Base-by-base conservation (phyloP, 1,139 yeast species). In the Debaryomyces sp. region DNA sequence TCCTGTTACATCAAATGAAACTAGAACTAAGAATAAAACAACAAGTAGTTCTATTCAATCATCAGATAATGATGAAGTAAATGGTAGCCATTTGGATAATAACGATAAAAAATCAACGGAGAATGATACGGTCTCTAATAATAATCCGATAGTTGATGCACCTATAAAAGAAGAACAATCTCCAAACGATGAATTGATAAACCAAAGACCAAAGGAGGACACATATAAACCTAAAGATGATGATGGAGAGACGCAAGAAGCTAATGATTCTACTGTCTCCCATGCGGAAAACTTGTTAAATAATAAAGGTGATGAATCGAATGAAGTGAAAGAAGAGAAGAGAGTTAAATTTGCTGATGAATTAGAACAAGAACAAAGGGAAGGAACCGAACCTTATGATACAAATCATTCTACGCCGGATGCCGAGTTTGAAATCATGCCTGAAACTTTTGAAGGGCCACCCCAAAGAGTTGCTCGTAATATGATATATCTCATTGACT, bases 401-500 rank as follows among this genome's bases (percentile, higher is more conserved):
- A 42, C 46, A 12, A 39, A 29, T n/a, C 24, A 49, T 29, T 48
- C 54, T 9, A 45, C 48, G 13, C 52, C 59, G 17, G 54, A 50
- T 38, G 35, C 47, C 13, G 48, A 44, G 17, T 43, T 40, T 1
- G 51, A 46, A 7, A 54, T 50, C 12, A 55, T 52, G 18, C 55
- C 59, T 15, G 71, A 66, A 38, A 54, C 73, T 0, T 82, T 75
- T 55, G 84, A 84, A 63, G 92, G 94, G 0, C 95, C 95, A 1
- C 62, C 71, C 1, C 89, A 84, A 56, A 72, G 76, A 48, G 81
- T 85, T 1, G 73, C 81, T 1, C 72, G 80, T 35, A 81, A 82
- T 55, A 68, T 68, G 41, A 59, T 86, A 0, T 69, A 75, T 9
- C 65, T 85, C 41, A 67, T 80, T 48, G 78, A 80, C 47, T 81